Evolutionary conservation across 805 yeast species (phyloP).

Genomic region (Barnettozyma californica): DNA sequence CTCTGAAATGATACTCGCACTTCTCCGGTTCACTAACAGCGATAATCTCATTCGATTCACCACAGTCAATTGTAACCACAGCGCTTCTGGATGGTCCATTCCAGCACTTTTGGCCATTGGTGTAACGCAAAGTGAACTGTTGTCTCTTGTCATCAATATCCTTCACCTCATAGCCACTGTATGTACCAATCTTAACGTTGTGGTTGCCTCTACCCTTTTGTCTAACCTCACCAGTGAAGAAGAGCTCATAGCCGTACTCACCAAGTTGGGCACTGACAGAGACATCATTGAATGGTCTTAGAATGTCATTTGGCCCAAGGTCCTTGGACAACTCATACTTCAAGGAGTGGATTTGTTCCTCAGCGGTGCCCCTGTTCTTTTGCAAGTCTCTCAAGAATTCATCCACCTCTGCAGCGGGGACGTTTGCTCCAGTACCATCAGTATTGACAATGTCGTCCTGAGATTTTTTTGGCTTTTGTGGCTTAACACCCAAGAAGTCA

Average conservation of each 20-base stretch:
- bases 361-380: constrained; percentile 10
- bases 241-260: constrained; percentile 64
- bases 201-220: constrained; percentile 51
- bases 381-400: constrained; percentile 11
- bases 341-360: constrained; percentile 13
- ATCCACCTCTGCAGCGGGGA: constrained; percentile 3
- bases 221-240: constrained; percentile 48
- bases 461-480: constrained; percentile 8
- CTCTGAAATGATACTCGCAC: constrained; percentile 64
- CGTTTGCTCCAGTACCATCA: neutral
- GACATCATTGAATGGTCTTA: constrained; percentile 48
- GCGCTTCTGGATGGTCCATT: constrained; percentile 86
- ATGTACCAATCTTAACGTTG: constrained; percentile 46
- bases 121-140: constrained; percentile 37
- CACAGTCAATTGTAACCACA: constrained; percentile 60
- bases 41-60: constrained; percentile 47
- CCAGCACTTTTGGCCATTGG: constrained; percentile 82
- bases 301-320: constrained; percentile 61
- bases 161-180: constrained; percentile 23
- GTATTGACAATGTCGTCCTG: constrained; percentile 4
- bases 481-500: constrained; percentile 20
- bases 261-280: constrained; percentile 51
- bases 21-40: constrained; percentile 83
- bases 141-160: constrained; percentile 29
- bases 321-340: constrained; percentile 19